Percentiles rank a stretch among this genome's conserved stretches.
Conservation (phyloP, 345 rosid genomes). For the Triadica sebifera region DNA sequence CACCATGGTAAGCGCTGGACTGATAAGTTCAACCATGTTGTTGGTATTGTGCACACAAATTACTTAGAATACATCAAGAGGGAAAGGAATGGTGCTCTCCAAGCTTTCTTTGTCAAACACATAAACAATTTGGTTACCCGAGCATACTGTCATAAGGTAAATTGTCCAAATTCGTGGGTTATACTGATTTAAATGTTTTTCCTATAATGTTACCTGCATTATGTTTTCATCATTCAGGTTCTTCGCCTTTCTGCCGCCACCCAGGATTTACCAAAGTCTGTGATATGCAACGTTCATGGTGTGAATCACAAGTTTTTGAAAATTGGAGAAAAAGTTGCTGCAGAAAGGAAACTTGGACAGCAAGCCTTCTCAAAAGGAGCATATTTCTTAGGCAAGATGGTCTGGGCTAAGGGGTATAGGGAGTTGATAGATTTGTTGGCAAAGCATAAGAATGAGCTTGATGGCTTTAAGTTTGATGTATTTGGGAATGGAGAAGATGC, state of each 20-base stretch:
- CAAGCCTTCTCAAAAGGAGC: slow-evolving; percentile 95
- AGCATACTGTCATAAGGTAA: slow-evolving; percentile 90
- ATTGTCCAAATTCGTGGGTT: slow-evolving; percentile 12
- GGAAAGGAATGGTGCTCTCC: slow-evolving; percentile 89
- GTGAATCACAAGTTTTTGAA: slow-evolving; percentile 88
- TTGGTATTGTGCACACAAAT: slow-evolving; percentile 96
- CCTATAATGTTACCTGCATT: neutral
- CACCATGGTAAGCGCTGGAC: slow-evolving; percentile 98
- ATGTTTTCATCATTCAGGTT: slow-evolving; percentile 47
- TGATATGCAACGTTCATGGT: slow-evolving; percentile 94
- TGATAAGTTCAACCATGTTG: slow-evolving; percentile 91
- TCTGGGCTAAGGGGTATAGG: slow-evolving; percentile 98
- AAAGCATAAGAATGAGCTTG: slow-evolving; percentile 72
- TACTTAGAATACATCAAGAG: slow-evolving; percentile 97
- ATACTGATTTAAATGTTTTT: neutral
- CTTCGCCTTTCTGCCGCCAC: slow-evolving; percentile 97
- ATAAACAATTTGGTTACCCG: slow-evolving; percentile 87
- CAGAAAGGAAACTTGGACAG: slow-evolving; percentile 83
- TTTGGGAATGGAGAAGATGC: slow-evolving; percentile 98
- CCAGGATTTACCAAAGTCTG: slow-evolving; percentile 86
- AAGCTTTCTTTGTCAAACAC: slow-evolving; percentile 92
- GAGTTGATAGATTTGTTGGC: slow-evolving; percentile 86
- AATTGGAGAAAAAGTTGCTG: slow-evolving; percentile 84
- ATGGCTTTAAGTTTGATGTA: slow-evolving; percentile 82
- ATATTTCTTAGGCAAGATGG: slow-evolving; percentile 95